Conservation (phyloP, 106 monocot genomes). For the Platanthera guangdongensis region DNA sequence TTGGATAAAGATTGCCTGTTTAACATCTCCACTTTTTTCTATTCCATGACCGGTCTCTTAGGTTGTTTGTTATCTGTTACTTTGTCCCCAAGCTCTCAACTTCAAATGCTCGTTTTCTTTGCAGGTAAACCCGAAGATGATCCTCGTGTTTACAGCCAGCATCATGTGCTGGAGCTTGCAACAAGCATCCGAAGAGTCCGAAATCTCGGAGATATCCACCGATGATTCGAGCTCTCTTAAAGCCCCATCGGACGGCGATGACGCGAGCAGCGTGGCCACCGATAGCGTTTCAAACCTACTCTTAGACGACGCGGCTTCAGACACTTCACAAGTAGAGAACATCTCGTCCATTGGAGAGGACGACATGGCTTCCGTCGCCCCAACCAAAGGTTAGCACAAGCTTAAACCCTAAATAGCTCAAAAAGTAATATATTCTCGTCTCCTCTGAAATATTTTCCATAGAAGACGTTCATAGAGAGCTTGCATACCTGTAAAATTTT, state of each 20-base stretch:
- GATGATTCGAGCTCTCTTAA: constrained; percentile 14
- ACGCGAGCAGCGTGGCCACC: constrained; percentile 16
- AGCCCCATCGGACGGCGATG: constrained; percentile 20
- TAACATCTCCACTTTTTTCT: no score
- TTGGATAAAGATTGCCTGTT: no score
- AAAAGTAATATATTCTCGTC: not conserved
- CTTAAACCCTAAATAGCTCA: not conserved
- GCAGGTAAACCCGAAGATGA: constrained; percentile 68
- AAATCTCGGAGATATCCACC: constrained; percentile 18
- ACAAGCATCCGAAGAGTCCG: constrained; percentile 14
- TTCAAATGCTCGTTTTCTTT: not conserved
- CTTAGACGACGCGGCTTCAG: constrained; percentile 41
- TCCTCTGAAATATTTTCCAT: not conserved
- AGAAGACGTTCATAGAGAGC: not conserved
- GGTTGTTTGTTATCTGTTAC: no score
- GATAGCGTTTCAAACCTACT: constrained; percentile 34
- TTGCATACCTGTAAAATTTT: constrained; percentile 3
- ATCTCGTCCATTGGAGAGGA: constrained; percentile 14
- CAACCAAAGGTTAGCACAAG: not conserved
- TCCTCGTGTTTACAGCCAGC: constrained; percentile 46
- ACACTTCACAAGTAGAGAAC: constrained; percentile 25
- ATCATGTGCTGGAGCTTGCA: constrained; percentile 68
- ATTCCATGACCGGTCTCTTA: no score
- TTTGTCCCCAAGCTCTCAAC: not conserved
- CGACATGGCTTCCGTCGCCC: not conserved